Conservation (phyloP, 2,329 filamentous ascomycete species). For the Meredithiella fracta region DNA sequence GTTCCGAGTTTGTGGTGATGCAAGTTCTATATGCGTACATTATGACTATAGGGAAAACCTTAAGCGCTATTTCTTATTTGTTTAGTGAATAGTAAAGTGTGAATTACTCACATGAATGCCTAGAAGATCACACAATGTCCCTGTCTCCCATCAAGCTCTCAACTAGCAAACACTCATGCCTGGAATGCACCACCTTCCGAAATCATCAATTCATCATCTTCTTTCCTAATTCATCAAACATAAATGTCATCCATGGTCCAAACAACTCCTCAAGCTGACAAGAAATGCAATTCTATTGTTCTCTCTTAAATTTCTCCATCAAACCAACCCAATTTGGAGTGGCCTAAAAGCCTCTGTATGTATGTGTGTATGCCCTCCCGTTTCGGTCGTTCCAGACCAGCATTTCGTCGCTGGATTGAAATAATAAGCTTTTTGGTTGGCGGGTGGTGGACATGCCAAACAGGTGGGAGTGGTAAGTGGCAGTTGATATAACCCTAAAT, state of each 20-base stretch:
- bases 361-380: too few species aligned
- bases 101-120: neutral
- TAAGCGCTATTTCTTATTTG: too few species aligned
- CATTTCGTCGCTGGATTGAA: too few species aligned
- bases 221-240: neutral
- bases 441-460: too few species aligned
- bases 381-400: too few species aligned
- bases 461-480: too few species aligned
- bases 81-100: neutral
- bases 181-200: neutral
- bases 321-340: too few species aligned
- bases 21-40: neutral
- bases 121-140: too few species aligned
- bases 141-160: neutral
- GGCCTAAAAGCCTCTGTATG: too few species aligned
- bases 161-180: neutral
- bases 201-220: neutral
- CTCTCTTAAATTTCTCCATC: too few species aligned
- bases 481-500: too few species aligned
- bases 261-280: neutral
- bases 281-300: neutral
- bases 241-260: neutral
- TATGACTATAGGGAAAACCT: neutral
- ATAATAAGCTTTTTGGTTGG: too few species aligned
- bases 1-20: neutral